These are phyloP conservation scores for Colletotrichum spinosum DNA, from an alignment of 2,329 filamentous ascomycete genomes.

Conservation along the genomic window DNA sequence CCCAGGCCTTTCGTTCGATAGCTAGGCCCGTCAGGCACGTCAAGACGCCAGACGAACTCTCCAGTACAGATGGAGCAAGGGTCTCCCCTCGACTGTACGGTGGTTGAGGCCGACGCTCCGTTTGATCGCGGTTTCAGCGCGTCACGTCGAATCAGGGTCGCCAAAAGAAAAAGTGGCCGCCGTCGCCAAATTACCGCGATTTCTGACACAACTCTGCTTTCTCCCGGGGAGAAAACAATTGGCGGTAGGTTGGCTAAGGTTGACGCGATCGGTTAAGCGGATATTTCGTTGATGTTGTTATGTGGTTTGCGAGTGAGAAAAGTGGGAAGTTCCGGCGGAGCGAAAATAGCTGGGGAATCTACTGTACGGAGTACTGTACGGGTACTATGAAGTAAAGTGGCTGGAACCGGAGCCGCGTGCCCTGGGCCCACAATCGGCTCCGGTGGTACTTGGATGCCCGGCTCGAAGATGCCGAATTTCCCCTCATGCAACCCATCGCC, in stretches of 20 bases:
- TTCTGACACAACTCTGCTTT: too few relatives aligned
- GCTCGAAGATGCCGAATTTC: constrained; percentile 19
- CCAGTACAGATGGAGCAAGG: background rate
- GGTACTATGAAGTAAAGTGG: background rate
- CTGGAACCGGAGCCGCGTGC: constrained; percentile 29
- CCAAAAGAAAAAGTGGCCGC: background rate
- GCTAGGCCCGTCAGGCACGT: background rate
- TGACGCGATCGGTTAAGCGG: too few relatives aligned
- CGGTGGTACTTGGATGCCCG: constrained; percentile 13
- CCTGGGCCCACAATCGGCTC: constrained; percentile 26
- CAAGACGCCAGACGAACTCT: background rate
- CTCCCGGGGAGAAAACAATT: too few relatives aligned
- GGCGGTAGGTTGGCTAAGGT: too few relatives aligned
- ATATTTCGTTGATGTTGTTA: too few relatives aligned
- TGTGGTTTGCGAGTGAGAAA: too few relatives aligned
- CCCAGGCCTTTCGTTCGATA: background rate
- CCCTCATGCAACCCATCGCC: constrained; percentile 15
- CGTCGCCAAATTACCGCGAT: too few relatives aligned
- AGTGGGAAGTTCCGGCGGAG: too few relatives aligned
- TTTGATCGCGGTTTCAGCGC: constrained; percentile 35
- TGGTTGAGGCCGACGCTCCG: constrained; percentile 16
- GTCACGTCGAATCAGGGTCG: constrained; percentile 9
- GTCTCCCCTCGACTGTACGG: background rate
- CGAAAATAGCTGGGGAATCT: constrained; percentile 10
- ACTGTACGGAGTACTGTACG: background rate